Evolutionary conservation across 768 basidiomycete genomes (phyloP), one percentile per base, ranked within the genome.

Genomic region (Hygrocybe punicea): DNA sequence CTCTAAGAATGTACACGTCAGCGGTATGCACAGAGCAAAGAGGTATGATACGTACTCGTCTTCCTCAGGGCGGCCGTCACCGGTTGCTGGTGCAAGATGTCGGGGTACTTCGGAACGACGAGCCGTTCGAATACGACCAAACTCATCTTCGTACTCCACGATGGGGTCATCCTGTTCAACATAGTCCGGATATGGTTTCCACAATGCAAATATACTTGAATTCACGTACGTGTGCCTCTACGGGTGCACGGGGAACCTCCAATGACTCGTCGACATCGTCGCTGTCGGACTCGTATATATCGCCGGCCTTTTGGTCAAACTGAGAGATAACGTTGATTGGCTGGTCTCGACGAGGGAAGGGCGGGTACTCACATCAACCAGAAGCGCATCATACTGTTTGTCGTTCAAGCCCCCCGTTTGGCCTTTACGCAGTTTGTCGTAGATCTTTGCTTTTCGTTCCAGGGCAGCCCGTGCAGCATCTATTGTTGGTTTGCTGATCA

Each of bases 61-160:
- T 58, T 81, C 78, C 50, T 84, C 82, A 5, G 67, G 55, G 33
- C 76, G 73, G 21, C 81, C 76, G 17, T 80, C 74, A 35, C 78
- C 75, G n/a, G 72, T 58, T 34, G 75, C 65, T 8, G 75, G 76
- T 5, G 82, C 65, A 8, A 90, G 72, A 58, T 88, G 73, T 35
- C 89, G 79, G 39, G 92, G 91, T 1, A 93, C 81, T 64, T 93
- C 89, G 11, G 91, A 93, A 9, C 81, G 80, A 51, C 77, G 79
- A 16, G 81, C 83, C 1, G 81, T 88, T 58, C 90, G 77, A 37
- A 83, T 62, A n/a, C 92, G 84, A 35, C 91, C 91, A 65, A 91
- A 91, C 65, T 93, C 92, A 61, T 94, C 92, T 66, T 87, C 84
- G 58, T 92, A 93, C 68, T 93, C 92, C 5, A 93, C 78, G 29